These are phyloP conservation scores for Alloteropsis semialata DNA, from an alignment of 176 grass and related monocot genomes.

Conservation along the genomic window DNA sequence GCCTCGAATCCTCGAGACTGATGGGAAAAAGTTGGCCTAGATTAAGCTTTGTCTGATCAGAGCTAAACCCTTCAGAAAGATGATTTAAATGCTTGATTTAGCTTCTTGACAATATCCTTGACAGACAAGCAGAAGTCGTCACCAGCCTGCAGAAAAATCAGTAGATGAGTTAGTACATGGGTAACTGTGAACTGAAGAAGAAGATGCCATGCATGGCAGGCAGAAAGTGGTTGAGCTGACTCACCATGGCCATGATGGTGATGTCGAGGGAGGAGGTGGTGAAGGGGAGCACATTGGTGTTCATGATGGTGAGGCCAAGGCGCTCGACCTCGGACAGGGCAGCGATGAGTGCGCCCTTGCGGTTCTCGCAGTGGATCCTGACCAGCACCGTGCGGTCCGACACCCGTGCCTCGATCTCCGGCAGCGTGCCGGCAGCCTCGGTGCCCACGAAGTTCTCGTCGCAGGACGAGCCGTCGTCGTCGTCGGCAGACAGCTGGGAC, in stretches of 20 bases:
- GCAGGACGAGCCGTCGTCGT: conserved; percentile 59
- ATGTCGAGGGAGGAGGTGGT: conserved; percentile 69
- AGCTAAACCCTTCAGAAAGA: conserved; percentile 48
- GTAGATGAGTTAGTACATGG: conserved; percentile 9
- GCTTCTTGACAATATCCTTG: conserved; percentile 92
- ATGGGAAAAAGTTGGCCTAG: conserved; percentile 42
- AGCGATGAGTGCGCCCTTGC: conserved; percentile 65
- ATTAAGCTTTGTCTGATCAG: conserved; percentile 38
- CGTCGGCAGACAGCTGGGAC: conserved; percentile 57
- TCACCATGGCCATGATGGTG: conserved; percentile 82
- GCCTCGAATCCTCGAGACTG: conserved; percentile 29
- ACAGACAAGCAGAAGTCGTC: conserved; percentile 76
- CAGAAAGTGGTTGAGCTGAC: neutral
- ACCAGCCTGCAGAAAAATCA: conserved; percentile 54
- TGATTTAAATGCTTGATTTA: conserved; percentile 73
- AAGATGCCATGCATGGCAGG: neutral
- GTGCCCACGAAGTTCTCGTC: conserved; percentile 53
- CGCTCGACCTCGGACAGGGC: conserved; percentile 64
- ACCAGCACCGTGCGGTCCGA: conserved; percentile 66
- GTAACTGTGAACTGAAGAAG: neutral
- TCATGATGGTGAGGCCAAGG: conserved; percentile 68
- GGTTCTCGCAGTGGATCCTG: conserved; percentile 94
- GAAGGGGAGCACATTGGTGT: conserved; percentile 89
- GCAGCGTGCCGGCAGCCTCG: conserved; percentile 32
- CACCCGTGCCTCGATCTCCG: conserved; percentile 84